Evolutionary conservation across 352 stramenopile species (phyloP).

Genomic region (Globisporangium spiculum): DNA sequence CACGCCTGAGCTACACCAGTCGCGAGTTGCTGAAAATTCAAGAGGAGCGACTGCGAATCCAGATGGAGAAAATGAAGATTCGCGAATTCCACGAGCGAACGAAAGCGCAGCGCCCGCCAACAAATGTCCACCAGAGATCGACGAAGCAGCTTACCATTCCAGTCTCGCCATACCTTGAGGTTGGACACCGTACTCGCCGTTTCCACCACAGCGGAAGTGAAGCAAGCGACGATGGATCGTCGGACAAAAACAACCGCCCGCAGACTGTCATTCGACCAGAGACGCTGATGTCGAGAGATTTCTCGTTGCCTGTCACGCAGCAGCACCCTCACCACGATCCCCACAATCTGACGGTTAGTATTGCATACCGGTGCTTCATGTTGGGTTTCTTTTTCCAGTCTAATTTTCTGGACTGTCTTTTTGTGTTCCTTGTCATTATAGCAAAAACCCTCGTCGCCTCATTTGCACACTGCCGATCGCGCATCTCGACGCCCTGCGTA

Average conservation of each 20-base stretch:
- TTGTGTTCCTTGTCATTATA: not conserved
- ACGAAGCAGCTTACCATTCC: slow-evolving; percentile 82
- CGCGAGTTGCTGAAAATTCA: slow-evolving; percentile 76
- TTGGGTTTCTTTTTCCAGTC: not conserved
- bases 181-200: slow-evolving; percentile 52
- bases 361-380: not conserved
- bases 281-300: slow-evolving; percentile 19
- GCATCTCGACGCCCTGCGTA: slow-evolving; percentile 28
- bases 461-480: slow-evolving; percentile 42
- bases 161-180: slow-evolving; percentile 59
- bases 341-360: slow-evolving; percentile 12
- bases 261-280: slow-evolving; percentile 17
- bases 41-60: slow-evolving; percentile 59
- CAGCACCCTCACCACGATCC: not conserved
- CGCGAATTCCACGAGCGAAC: slow-evolving; percentile 76
- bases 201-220: slow-evolving; percentile 20
- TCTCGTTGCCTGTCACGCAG: slow-evolving; percentile 8
- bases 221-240: slow-evolving; percentile 13
- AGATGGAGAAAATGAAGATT: slow-evolving; percentile 72
- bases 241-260: slow-evolving; percentile 4
- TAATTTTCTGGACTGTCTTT: slow-evolving; percentile 1
- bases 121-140: slow-evolving; percentile 72
- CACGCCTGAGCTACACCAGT: slow-evolving; percentile 72
- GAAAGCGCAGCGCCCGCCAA: slow-evolving; percentile 57
- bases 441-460: slow-evolving; percentile 22